Evolutionary conservation across 768 basidiomycete genomes (phyloP).

Genomic region (Termitomyces bulborhizus): DNA sequence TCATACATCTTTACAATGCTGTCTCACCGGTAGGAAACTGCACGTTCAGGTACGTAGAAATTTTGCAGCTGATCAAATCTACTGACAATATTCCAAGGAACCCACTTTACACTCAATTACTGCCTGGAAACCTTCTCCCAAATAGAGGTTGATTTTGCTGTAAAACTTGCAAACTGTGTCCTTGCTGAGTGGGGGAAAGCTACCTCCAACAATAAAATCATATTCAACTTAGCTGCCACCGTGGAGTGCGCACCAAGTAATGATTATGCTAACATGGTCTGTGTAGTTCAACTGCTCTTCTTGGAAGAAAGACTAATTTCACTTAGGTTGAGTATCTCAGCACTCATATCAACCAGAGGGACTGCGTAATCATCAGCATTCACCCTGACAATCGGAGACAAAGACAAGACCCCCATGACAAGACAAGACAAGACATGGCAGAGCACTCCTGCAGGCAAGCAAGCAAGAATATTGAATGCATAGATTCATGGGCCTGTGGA

Average conservation of each 20-base stretch:
- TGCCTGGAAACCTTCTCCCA: slow-evolving; percentile 85
- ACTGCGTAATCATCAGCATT: slow-evolving; percentile 64
- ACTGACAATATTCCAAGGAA: slow-evolving; percentile 22
- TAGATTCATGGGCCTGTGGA: no score
- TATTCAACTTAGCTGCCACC: slow-evolving; percentile 81
- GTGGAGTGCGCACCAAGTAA: slow-evolving; percentile 83
- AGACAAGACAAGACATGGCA: no score
- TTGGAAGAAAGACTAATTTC: not conserved
- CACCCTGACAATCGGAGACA: slow-evolving; percentile 26
- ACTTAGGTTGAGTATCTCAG: slow-evolving; percentile 71
- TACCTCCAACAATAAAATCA: slow-evolving; percentile 56
- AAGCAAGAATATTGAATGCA: no score
- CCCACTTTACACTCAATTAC: slow-evolving; percentile 74
- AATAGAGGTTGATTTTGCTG: slow-evolving; percentile 75
- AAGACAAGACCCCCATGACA: no score
- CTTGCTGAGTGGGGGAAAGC: slow-evolving; percentile 68
- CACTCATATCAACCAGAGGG: slow-evolving; percentile 63
- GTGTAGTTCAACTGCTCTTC: slow-evolving; percentile 6
- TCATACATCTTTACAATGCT: slow-evolving; percentile 87
- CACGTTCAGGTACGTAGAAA: slow-evolving; percentile 40
- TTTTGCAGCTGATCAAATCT: not conserved
- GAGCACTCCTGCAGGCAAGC: no score
- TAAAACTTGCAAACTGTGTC: slow-evolving; percentile 72
- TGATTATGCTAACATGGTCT: slow-evolving; percentile 76
- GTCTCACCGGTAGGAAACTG: slow-evolving; percentile 59